Base-by-base conservation (phyloP, 768 basidiomycete genomes). In the Tylopilus sp. region DNA sequence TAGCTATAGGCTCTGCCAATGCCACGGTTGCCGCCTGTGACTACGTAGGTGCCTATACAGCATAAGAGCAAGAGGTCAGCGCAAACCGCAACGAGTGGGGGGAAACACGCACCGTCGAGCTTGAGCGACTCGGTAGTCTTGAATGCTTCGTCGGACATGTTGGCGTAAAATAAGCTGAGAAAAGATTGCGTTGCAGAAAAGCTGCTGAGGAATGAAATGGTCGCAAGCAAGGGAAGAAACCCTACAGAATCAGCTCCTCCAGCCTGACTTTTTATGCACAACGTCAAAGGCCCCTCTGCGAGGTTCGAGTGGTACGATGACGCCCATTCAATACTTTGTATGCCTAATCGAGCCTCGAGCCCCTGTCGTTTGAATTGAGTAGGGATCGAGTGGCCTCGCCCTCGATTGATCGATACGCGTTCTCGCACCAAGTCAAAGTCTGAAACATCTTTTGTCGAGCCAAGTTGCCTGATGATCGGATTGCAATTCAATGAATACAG, bases 11-110 rank as follows among this genome's bases (percentile, higher is more conserved):
- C 82, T 26, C 66, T 71, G 2, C 85, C 85, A 42, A 86, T 83
- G 10, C 84, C 83, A 39, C 78, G 71, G 57, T 79, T 81, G 2
- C 82, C 82, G 3, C 84, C 84, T 0, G 85, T 85, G 41, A 86
- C 74, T 28, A 85, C 74, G 48, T 79, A 67, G 42, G 75, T 76
- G 0, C 63, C 79, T 21, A 20, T 12, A 18, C n/a, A n/a, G n/a
- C 13, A 6, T 9, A 20, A 35, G 15, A 35, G 15, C 13, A 17
- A 6, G 31, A 6, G 13, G 31, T 35, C 33, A 35, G 33, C 33
- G 2, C 33, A 17, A 6, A 35, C 11, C 6, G 17, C 33, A 6
- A 28, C 33, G 2, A 15, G 6, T 6, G 33, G 3, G 4, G 3
- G 17, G 17, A 35, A 35, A 35, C 33, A 15, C n/a, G n/a, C 7